Percentiles rank a stretch among this genome's conserved stretches.
Evolutionary conservation across 805 yeast species (phyloP).

Genomic region (Saccharomyces jurei): DNA sequence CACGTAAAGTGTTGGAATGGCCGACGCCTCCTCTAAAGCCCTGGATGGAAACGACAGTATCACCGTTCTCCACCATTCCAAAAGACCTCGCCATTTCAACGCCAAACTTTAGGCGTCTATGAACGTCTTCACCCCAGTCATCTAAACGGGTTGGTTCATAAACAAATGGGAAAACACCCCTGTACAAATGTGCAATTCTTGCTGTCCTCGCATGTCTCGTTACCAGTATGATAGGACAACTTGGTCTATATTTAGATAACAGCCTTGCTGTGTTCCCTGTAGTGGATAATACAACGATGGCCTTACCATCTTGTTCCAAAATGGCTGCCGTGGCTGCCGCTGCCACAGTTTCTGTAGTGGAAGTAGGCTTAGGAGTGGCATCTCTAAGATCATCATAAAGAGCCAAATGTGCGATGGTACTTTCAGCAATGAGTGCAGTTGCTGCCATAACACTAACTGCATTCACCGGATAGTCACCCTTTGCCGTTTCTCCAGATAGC

Average conservation of each 20-base stretch:
- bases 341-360: constrained; percentile 93
- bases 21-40: constrained; percentile 99
- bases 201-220: constrained; percentile 93
- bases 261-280: constrained; percentile 93
- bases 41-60: constrained; percentile 87
- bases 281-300: constrained; percentile 91
- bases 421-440: constrained; percentile 92
- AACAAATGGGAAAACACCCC: constrained; percentile 97
- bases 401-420: constrained; percentile 83
- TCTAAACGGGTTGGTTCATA: constrained; percentile 51
- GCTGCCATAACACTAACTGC: constrained; percentile 99
- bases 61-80: constrained; percentile 82
- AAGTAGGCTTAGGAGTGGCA: constrained; percentile 79
- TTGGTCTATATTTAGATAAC: constrained; percentile 94
- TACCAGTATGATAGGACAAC: constrained; percentile 94
- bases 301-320: constrained; percentile 93
- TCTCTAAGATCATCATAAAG: constrained; percentile 82
- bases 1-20: constrained; percentile 97
- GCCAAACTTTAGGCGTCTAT: constrained; percentile 88
- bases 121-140: constrained; percentile 95
- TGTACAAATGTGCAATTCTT: constrained; percentile 89
- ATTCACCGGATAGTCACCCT: constrained; percentile 96
- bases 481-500: constrained; percentile 99
- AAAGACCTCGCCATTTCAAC: constrained; percentile 79
- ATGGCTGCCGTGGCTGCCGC: constrained; percentile 95